These are phyloP conservation scores for Panicum hallii DNA, from an alignment of 202 grass and related monocot species.

Conservation along the genomic window DNA sequence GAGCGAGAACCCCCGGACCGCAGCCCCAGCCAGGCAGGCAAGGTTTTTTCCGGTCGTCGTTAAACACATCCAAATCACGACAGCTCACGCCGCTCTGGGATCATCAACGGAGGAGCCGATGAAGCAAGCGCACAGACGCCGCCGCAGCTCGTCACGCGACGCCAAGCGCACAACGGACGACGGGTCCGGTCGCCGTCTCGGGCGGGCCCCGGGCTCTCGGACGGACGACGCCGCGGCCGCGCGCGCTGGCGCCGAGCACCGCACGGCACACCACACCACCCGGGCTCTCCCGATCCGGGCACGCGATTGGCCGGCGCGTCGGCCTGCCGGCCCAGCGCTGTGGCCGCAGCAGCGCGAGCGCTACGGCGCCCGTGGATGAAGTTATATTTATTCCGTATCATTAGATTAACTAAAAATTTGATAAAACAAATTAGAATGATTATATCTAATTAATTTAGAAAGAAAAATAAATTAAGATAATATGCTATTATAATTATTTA, in stretches of 20 bases:
- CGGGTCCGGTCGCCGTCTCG: background rate
- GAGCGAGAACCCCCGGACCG: background rate
- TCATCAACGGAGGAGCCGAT: background rate
- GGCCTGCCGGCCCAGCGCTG: background rate
- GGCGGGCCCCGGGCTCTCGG: too few species aligned
- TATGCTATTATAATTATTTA: too few species aligned
- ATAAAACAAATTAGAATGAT: too few species aligned
- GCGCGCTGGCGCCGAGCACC: too few species aligned
- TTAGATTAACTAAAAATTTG: too few species aligned
- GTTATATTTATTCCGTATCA: too few species aligned
- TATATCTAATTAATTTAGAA: too few species aligned
- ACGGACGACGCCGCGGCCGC: too few species aligned
- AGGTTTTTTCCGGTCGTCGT: background rate
- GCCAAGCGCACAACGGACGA: background rate
- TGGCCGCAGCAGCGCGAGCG: background rate
- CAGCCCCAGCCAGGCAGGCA: background rate
- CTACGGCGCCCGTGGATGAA: background rate
- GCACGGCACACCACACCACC: background rate
- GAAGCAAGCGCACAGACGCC: background rate
- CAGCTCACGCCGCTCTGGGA: slow-evolving; percentile 53
- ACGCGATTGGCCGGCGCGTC: background rate
- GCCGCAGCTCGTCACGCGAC: too few species aligned
- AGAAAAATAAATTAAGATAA: too few species aligned
- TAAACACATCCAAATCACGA: slow-evolving; percentile 31
- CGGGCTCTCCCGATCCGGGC: background rate